Evolutionary conservation across 352 stramenopile species (phyloP).

Genomic region (Pythium grandisporangium): DNA sequence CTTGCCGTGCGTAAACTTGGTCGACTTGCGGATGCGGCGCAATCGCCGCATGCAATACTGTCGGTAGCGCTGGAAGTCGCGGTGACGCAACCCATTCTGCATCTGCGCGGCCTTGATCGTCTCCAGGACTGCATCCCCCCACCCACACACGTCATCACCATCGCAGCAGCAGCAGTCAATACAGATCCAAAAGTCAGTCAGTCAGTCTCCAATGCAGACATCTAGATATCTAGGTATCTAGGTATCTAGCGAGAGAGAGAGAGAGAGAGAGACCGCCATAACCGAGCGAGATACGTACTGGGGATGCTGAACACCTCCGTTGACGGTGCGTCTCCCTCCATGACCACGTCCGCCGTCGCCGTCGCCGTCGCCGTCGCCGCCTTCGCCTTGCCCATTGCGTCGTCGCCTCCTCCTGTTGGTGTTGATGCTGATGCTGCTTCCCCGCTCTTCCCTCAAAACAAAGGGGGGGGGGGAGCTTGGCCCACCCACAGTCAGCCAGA

Average conservation of each 20-base stretch:
- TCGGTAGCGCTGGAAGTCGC: conserved; percentile 88
- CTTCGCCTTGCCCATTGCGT: conserved; percentile 21
- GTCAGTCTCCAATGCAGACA: background rate
- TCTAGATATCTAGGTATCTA: too few relatives aligned
- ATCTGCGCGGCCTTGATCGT: conserved; percentile 85
- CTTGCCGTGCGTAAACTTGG: conserved; percentile 85
- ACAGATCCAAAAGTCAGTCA: background rate
- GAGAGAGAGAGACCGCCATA: background rate
- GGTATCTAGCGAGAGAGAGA: background rate
- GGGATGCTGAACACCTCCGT: conserved; percentile 17
- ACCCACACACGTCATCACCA: background rate
- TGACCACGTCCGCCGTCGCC: conserved; percentile 12
- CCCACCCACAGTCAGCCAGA: too few relatives aligned
- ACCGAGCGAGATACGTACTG: conserved; percentile 8
- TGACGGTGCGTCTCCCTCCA: conserved; percentile 9
- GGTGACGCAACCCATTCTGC: conserved; percentile 85
- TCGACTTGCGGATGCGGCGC: conserved; percentile 80
- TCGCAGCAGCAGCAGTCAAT: background rate
- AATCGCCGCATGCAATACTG: conserved; percentile 86
- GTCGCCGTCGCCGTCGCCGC: conserved; percentile 7
- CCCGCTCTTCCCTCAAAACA: too few relatives aligned
- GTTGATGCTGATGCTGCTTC: too few relatives aligned
- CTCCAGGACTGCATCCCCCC: conserved; percentile 83
- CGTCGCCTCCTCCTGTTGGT: too few relatives aligned
- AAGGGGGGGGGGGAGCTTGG: too few relatives aligned